These are phyloP conservation scores for Bertia moriformis DNA, from an alignment of 2,329 filamentous ascomycete species.

Conservation along the genomic window DNA sequence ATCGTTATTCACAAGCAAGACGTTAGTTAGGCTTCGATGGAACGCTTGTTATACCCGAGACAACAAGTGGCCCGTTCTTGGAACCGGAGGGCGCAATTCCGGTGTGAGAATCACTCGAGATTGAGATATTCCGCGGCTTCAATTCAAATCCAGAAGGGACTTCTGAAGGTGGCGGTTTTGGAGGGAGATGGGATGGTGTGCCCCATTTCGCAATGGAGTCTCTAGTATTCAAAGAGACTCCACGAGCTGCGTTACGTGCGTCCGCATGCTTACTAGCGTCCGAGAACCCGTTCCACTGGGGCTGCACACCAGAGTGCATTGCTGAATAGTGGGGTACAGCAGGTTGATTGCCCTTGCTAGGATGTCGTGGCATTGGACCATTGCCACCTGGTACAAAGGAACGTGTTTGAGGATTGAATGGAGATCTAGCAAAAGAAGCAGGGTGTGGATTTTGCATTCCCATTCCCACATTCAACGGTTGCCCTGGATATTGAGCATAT, in stretches of 20 bases:
- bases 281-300: neutral
- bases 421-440: constrained; percentile 26
- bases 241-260: neutral
- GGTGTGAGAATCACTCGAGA: neutral
- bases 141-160: neutral
- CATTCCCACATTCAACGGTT: constrained; percentile 17
- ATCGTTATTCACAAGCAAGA: too few relatives aligned
- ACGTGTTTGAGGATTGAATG: constrained; percentile 53
- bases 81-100: neutral
- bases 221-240: neutral
- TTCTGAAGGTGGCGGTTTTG: neutral
- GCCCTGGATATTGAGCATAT: constrained; percentile 35
- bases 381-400: constrained; percentile 39
- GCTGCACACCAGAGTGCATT: neutral
- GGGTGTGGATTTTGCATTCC: constrained; percentile 19
- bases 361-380: neutral
- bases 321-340: neutral
- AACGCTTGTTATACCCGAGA: neutral
- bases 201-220: constrained; percentile 1
- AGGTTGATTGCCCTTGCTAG: neutral
- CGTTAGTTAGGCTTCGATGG: neutral
- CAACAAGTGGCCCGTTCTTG: neutral
- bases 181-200: neutral
- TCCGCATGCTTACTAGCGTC: neutral
- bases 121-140: neutral